These are phyloP conservation scores for Mycena amicta DNA, from an alignment of 768 basidiomycete species.

Conservation along the genomic window DNA sequence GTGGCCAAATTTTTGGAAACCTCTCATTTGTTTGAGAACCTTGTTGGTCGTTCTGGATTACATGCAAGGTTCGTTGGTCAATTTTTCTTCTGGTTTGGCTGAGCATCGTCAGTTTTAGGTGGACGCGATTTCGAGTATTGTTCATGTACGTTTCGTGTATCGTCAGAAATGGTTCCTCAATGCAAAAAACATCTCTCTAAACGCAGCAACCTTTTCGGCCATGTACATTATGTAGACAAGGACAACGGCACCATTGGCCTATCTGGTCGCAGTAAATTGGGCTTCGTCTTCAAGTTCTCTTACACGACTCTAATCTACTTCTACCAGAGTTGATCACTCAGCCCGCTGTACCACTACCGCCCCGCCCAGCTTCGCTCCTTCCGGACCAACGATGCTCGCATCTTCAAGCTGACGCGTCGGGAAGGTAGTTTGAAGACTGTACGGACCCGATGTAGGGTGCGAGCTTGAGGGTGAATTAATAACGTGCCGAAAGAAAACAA, in stretches of 20 bases:
- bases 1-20: slow-evolving; percentile 23
- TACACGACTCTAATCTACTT: too few relatives aligned
- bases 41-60: background rate
- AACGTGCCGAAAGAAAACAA: background rate
- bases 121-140: background rate
- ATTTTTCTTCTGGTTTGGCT: background rate
- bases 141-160: background rate
- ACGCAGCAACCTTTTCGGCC: background rate
- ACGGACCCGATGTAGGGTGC: slow-evolving; percentile 62
- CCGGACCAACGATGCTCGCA: slow-evolving; percentile 14
- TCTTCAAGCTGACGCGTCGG: slow-evolving; percentile 76
- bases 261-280: too few relatives aligned
- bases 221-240: too few relatives aligned
- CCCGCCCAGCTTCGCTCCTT: slow-evolving; percentile 10
- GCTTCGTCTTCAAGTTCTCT: too few relatives aligned
- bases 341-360: slow-evolving; percentile 10
- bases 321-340: too few relatives aligned
- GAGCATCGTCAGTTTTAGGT: background rate
- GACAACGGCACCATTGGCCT: too few relatives aligned
- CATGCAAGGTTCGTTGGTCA: background rate
- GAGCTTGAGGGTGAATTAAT: slow-evolving; percentile 47
- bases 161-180: background rate
- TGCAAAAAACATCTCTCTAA: background rate
- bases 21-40: too few relatives aligned
- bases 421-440: slow-evolving; percentile 88